A percentile compares a stretch with the other conserved stretches of the same genome.
Evolutionary conservation across 805 yeast species (phyloP).

Genomic region (Candida tallmaniae): DNA sequence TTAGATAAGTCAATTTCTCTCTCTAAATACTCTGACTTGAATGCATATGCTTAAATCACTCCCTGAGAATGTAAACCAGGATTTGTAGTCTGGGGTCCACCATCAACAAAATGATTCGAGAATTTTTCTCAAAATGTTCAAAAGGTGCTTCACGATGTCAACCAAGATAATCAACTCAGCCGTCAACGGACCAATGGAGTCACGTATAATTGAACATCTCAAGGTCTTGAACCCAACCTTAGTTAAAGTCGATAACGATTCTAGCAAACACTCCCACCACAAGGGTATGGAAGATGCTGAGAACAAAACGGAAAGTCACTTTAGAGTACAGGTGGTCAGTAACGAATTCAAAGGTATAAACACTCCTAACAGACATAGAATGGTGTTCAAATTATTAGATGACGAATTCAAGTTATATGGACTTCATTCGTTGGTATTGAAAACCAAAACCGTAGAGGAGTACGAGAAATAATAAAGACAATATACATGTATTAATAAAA

Average conservation of each 20-base stretch:
- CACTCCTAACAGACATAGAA: slow-evolving; percentile 73
- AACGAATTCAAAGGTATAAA: slow-evolving; percentile 59
- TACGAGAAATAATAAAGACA: slow-evolving; percentile 7
- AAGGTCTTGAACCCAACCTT: slow-evolving; percentile 37
- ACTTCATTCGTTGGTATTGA: slow-evolving; percentile 84
- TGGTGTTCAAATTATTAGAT: slow-evolving; percentile 61
- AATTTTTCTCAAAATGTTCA: slow-evolving; percentile 7
- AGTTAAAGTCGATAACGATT: slow-evolving; percentile 67
- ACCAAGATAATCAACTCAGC: slow-evolving; percentile 8
- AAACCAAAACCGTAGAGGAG: slow-evolving; percentile 57
- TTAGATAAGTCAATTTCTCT: slow-evolving; percentile 1
- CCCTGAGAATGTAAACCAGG: too few relatives aligned
- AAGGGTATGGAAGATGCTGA: slow-evolving; percentile 71
- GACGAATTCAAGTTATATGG: slow-evolving; percentile 71
- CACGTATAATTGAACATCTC: slow-evolving; percentile 13
- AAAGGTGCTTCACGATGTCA: slow-evolving; percentile 6
- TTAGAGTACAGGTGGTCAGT: slow-evolving; percentile 69
- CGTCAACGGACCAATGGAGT: slow-evolving; percentile 45
- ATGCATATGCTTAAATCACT: too few relatives aligned
- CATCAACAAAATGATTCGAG: neutral
- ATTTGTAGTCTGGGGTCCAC: neutral
- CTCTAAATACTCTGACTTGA: too few relatives aligned
- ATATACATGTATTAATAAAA: slow-evolving; percentile 5
- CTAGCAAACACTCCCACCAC: slow-evolving; percentile 85
- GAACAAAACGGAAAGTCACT: slow-evolving; percentile 77